Evolutionary conservation across 1,284 basidiomycete species (phyloP).

Genomic region (Marasmius oreades): DNA sequence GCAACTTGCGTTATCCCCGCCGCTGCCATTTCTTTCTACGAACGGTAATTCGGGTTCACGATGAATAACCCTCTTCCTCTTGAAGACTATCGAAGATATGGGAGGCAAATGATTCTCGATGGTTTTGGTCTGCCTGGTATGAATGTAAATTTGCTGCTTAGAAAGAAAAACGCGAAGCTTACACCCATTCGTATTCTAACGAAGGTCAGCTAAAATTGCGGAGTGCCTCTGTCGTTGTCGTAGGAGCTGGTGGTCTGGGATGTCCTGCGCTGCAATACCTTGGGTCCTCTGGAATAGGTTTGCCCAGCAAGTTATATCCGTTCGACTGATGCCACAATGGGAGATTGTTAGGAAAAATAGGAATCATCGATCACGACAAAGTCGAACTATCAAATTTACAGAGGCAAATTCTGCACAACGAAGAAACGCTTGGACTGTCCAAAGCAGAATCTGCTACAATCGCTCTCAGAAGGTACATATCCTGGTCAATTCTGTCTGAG

Average conservation of each 20-base stretch:
- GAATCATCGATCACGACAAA: conserved; percentile 87
- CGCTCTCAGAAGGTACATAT: conserved; percentile 60
- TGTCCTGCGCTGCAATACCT: conserved; percentile 96
- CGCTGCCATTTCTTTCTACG: not conserved
- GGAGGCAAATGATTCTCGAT: conserved; percentile 95
- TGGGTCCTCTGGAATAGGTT: conserved; percentile 88
- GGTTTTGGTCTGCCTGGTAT: conserved; percentile 82
- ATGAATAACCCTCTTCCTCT: conserved; percentile 32
- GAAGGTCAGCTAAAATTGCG: conserved; percentile 84
- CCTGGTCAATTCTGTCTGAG: not conserved
- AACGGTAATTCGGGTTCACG: not conserved
- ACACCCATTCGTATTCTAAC: not conserved
- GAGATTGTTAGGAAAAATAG: conserved; percentile 65
- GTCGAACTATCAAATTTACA: conserved; percentile 95
- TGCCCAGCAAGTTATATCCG: conserved; percentile 19
- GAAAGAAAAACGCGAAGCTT: conserved; percentile 2
- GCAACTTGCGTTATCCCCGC: not conserved
- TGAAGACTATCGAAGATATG: conserved; percentile 87
- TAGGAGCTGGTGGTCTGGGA: conserved; percentile 95
- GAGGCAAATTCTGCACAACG: conserved; percentile 88
- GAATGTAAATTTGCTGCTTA: conserved; percentile 6
- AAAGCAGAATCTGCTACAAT: conserved; percentile 84
- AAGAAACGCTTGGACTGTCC: conserved; percentile 73
- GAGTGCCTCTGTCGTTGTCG: conserved; percentile 75
- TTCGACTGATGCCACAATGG: conserved; percentile 5